Base-by-base conservation (phyloP, 257 asterid genomes). In the Euphrasia confusa region DNA sequence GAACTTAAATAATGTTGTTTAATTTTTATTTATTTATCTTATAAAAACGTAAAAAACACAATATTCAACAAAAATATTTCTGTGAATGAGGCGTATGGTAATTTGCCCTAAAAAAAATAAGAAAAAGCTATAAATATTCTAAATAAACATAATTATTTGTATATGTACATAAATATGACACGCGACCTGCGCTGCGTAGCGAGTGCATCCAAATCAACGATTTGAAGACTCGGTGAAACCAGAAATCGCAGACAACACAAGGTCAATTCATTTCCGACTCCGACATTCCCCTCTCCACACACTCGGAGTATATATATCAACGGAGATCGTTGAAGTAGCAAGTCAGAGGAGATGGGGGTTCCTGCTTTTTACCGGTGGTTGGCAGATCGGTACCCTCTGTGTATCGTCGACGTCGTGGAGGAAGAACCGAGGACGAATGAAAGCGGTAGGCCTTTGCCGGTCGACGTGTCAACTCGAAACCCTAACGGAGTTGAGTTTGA, bases 341-440 rank as follows among this genome's bases (percentile, higher is more conserved):
- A 55, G 26, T 55, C 37, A 13, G 42, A 48, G 45, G 33, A 39
- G 68, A 91, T 91, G 98, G 98, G 98, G 8, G 96, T 91, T 44
- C 98, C 98, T 30, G 91, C 98, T 27, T 91, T 91, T 73, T 88
- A 91, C 73, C 74, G 95, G 75, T 91, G 98, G 96, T 75, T 91
- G 65, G 96, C 95, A 32, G 98, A 91, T 86, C 91, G 96, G 69
- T 88, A 82, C 61, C 98, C 98, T 18, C 65, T 82, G 60, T 79
- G 92, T 56, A 88, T 88, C 55, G 84, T 75, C 27, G 98, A 88
- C 67, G 92, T 91, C 69, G 82, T 71, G 67, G 98, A 88, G 86
- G 96, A 88, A 54, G 85, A 85, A 65, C 77, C 84, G 6, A 65
- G 69, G 61, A 74, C 67, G 72, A 81, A 70, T 56, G 78, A 4